Evolutionary conservation across 352 stramenopile species (phyloP), one percentile per base, ranked within the genome.

Genomic region (Phytophthora palmivora): DNA sequence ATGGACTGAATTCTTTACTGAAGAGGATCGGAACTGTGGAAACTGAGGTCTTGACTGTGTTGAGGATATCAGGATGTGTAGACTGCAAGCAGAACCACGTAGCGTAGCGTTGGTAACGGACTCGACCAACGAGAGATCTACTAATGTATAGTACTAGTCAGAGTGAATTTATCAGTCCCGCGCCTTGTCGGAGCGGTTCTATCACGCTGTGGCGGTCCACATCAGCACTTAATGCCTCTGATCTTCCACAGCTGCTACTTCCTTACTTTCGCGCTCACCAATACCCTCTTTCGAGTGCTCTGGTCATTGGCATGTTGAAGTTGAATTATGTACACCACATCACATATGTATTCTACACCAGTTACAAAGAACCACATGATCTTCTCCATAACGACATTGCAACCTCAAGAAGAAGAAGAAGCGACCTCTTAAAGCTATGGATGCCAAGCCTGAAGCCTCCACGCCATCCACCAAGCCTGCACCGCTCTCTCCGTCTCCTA

Each of bases 401-500:
- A 55, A 55, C 54, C 33, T 47, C 22, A 55, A 58, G n/a, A 58
- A 58, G 30, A 50, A 58, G 18, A 58, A 58, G 30, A 50, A 64
- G 7, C 24, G 48, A 36, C 30, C 7, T 34, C 30, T 10, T 30
- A 0, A n/a, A 15, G 16, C 37, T 15, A 71, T 71, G 63, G 45
- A 71, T 43, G 10, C 49, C 24, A 65, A 64, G 41, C 46, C 45
- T 9, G 34, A 61, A 14, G 12, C 37, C 32, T 2, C 44, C 38
- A 22, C 34, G 4, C 24, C 21, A 2, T 33, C 45, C 21, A 46
- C 21, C 37, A 64, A 64, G 16, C 41, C 34, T 2, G 30, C 43
- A 16, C 53, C 52, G 16, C 38, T 44, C 19, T 55, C 48, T 6
- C 33, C 47, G 5, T 12, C 47, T 6, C 16, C 11, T 16, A n/a